Percentiles rank a stretch among this genome's conserved stretches.
phyloP scores from a whole-genome alignment of 2,329 filamentous ascomycete genomes.

The Rhexocercosporidium sp. region DNA sequence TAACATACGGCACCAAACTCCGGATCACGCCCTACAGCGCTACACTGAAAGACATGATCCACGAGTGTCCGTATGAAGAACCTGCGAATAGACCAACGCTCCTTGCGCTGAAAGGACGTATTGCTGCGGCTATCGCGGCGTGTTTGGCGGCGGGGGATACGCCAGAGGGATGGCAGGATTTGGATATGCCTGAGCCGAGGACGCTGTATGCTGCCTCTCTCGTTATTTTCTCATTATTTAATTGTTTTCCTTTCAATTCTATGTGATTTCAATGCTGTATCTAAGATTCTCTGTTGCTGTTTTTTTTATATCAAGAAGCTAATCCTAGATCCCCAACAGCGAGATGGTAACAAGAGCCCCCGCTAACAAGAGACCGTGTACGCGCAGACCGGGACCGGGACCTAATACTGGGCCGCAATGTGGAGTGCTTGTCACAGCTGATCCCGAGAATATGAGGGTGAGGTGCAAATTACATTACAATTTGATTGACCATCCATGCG shows the following conservation, averaged over 20 bases:
- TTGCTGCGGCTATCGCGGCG: background rate
- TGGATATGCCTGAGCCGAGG: slow-evolving; percentile 5
- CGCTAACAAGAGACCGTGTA: background rate
- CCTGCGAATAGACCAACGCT: background rate
- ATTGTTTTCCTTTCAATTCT: too few species aligned
- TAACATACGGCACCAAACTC: background rate
- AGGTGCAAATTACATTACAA: background rate
- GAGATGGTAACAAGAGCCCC: background rate
- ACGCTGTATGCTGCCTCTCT: background rate
- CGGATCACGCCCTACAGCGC: background rate
- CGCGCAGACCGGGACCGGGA: background rate
- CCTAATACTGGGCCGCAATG: background rate
- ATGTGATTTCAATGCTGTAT: too few species aligned
- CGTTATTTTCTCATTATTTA: background rate
- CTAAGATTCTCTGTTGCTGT: too few species aligned
- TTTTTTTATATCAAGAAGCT: background rate
- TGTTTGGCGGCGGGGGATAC: background rate
- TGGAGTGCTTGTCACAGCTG: background rate
- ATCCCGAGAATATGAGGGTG: background rate
- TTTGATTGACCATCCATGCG: background rate
- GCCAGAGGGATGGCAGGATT: background rate
- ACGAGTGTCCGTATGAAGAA: slow-evolving; percentile 14
- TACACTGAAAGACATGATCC: slow-evolving; percentile 6
- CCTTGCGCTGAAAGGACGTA: background rate
- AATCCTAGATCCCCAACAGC: background rate